Evolutionary conservation across 148 eudicot genomes (phyloP).

Genomic region (Rhododendron henanense): DNA sequence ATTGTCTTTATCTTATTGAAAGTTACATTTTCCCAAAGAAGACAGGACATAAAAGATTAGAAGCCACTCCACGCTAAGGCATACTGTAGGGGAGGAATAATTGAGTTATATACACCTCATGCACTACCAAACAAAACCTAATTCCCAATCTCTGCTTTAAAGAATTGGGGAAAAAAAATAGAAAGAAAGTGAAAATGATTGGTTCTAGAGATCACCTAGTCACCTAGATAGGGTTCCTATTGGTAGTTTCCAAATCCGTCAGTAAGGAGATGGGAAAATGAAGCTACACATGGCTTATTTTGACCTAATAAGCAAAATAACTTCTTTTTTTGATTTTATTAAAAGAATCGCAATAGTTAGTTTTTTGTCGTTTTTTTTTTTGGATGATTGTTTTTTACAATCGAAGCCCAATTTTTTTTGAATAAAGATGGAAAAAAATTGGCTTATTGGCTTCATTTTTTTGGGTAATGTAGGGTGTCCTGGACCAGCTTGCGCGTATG

Average conservation of each 20-base stretch:
- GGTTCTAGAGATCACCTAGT: neutral
- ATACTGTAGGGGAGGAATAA: neutral
- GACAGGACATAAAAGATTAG: neutral
- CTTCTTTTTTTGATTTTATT: too few relatives aligned
- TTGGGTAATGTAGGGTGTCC: too few relatives aligned
- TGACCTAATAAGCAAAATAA: too few relatives aligned
- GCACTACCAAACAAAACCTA: conserved; percentile 2
- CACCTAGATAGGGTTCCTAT: neutral
- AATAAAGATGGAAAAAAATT: too few relatives aligned
- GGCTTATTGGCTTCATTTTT: too few relatives aligned
- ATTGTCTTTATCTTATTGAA: neutral
- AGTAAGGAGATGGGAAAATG: neutral
- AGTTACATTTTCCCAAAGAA: neutral
- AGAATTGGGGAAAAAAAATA: too few relatives aligned
- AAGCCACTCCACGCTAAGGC: neutral
- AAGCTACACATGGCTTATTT: neutral
- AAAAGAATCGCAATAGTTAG: too few relatives aligned
- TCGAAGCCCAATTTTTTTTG: too few relatives aligned
- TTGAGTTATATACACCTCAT: neutral
- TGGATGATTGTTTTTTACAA: too few relatives aligned
- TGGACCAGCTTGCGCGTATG: too few relatives aligned
- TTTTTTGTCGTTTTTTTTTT: too few relatives aligned
- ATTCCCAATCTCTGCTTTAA: neutral
- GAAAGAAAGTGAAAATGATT: neutral
- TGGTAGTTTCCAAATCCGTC: neutral